These are phyloP conservation scores for Pseudogymnoascus sp. DNA, from an alignment of 2,329 filamentous ascomycete species.

Conservation along the genomic window DNA sequence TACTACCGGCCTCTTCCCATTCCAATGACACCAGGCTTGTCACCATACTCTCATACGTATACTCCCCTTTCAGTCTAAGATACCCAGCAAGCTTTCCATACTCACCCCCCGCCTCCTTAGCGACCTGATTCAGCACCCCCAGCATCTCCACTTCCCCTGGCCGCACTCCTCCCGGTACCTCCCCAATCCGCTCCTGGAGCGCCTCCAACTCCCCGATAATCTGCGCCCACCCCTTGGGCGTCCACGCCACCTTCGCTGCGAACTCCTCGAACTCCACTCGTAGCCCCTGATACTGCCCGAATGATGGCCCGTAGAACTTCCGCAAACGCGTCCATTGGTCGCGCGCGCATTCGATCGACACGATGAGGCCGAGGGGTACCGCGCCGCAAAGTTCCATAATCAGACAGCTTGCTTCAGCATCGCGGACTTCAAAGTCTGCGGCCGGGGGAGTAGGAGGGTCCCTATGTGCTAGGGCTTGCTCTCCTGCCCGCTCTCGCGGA, in stretches of 20 bases:
- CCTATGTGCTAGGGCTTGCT: neutral
- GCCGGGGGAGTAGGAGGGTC: neutral
- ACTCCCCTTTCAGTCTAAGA: neutral
- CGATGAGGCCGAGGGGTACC: neutral
- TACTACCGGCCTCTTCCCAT: neutral
- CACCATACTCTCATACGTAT: neutral
- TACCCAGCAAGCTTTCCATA: neutral
- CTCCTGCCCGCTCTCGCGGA: neutral
- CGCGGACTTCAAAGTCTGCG: neutral
- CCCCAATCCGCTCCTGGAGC: neutral
- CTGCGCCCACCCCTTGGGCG: neutral
- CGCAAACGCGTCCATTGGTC: neutral
- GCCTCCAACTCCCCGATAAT: neutral
- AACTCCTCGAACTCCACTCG: neutral
- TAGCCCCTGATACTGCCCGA: neutral
- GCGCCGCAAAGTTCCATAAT: neutral
- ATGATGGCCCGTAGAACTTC: neutral
- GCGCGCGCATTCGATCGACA: neutral
- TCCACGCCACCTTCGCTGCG: neutral
- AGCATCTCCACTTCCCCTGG: neutral
- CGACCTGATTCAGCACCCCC: neutral
- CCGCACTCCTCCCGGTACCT: neutral
- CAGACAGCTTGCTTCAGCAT: neutral
- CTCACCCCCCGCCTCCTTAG: neutral
- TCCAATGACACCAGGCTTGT: neutral